Evolutionary conservation across 371 early-diverging fungal genomes (phyloP).

Genomic region (Ordospora colligata): DNA sequence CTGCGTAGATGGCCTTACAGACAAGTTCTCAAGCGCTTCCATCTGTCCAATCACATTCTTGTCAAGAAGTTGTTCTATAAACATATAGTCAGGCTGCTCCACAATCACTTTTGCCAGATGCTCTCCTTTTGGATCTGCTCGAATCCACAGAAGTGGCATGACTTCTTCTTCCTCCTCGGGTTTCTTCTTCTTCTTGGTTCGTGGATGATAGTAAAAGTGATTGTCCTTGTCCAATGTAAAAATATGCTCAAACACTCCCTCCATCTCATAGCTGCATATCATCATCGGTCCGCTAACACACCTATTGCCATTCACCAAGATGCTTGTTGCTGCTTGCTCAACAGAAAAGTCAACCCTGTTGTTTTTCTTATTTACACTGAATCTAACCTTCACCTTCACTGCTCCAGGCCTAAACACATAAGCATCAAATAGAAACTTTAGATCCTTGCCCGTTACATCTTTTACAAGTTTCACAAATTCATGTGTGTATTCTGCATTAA

Average conservation of each 20-base stretch:
- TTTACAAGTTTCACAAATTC: conserved; percentile 56
- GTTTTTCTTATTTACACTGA: conserved; percentile 55
- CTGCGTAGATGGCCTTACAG: conserved; percentile 15
- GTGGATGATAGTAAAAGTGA: conserved; percentile 50
- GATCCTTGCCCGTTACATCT: conserved; percentile 61
- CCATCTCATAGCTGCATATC: conserved; percentile 56
- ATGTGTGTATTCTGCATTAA: conserved; percentile 28
- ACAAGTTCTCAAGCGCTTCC: conserved; percentile 63
- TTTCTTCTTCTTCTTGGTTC: conserved; percentile 50
- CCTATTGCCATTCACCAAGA: conserved; percentile 44
- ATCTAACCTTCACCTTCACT: conserved; percentile 38
- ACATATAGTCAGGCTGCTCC: conserved; percentile 85
- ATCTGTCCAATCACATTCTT: conserved; percentile 84
- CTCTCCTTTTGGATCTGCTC: conserved; percentile 82
- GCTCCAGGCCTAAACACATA: conserved; percentile 58
- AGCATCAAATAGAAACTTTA: conserved; percentile 55
- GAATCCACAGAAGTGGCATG: conserved; percentile 80
- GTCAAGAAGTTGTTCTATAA: conserved; percentile 82
- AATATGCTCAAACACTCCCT: conserved; percentile 58
- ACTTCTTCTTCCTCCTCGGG: conserved; percentile 54
- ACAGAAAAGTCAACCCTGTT: conserved; percentile 48
- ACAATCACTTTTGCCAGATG: conserved; percentile 78
- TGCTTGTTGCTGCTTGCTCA: conserved; percentile 46
- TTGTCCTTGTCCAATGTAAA: conserved; percentile 27
- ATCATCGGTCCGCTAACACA: conserved; percentile 30